A percentile compares a stretch with the other conserved stretches of the same genome.
These are phyloP conservation scores for Closterium sp. DNA, from an alignment of 139 green algal species.

Conservation along the genomic window DNA sequence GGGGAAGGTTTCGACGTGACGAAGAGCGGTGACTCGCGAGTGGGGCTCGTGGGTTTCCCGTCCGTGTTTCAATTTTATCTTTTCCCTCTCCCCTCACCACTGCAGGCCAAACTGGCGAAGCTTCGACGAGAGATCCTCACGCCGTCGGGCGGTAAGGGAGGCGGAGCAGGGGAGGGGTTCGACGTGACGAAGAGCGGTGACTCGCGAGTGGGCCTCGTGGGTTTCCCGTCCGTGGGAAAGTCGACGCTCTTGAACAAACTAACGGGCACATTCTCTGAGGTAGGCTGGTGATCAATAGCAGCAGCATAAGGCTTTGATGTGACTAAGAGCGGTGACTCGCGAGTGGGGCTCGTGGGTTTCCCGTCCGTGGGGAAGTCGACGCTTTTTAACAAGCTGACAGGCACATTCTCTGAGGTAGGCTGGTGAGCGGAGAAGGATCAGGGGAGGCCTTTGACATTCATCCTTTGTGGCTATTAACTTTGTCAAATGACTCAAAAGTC, in stretches of 20 bases:
- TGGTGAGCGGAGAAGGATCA: too few species aligned
- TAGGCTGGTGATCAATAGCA: too few species aligned
- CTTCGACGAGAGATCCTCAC: conserved; percentile 92
- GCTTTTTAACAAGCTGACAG: conserved; percentile 60
- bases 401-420: conserved; percentile 64
- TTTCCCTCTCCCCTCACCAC: not conserved
- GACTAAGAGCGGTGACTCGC: too few species aligned
- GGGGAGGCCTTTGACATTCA: too few species aligned
- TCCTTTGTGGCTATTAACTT: conserved; percentile 12
- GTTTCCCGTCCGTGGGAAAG: conserved; percentile 94
- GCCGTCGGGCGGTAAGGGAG: conserved; percentile 66
- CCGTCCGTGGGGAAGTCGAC: not conserved
- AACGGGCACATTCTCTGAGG: conserved; percentile 77
- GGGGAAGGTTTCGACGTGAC: conserved; percentile 94
- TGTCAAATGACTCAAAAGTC: too few species aligned
- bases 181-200: conserved; percentile 98
- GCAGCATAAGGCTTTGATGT: too few species aligned
- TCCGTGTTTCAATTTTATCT: conserved; percentile 65
- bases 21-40: conserved; percentile 93
- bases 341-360: not conserved
- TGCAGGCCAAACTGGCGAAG: conserved; percentile 94
- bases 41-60: conserved; percentile 83
- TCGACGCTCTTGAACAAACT: conserved; percentile 97
- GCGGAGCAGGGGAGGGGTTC: conserved; percentile 75
- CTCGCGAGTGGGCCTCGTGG: conserved; percentile 82